Base-by-base conservation (phyloP, 257 asterid genomes). In the Solanum lignicaule region DNA sequence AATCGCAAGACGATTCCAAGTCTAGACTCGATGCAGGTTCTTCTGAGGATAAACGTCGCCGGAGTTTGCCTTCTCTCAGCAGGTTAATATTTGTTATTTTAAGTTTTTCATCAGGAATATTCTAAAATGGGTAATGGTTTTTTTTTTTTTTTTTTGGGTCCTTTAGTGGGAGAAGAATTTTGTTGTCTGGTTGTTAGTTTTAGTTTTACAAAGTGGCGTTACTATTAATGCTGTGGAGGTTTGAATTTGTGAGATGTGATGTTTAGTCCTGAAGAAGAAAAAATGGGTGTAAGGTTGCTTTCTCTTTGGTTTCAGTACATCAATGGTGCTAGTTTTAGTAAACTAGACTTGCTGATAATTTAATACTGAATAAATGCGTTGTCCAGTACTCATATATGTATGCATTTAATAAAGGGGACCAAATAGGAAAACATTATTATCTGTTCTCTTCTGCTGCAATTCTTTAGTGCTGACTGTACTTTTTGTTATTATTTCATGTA, bases 51-150 rank as follows among this genome's bases (percentile, higher is more conserved):
- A 92, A 86, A 87, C 92, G 93, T 25, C 95, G 92, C 39, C 90
- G 97, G 86, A 95, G 89, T 73, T 29, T 89, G 15, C 96, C 95
- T 55, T 89, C 95, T 25, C 90, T 96, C n/a, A 93, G 89, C 89
- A 94, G 96, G 99, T 96, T 55, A 72, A 14, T 6, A 8, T 58
- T 33, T 69, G n/a, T 25, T 78, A 87, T 48, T 86, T 69, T 41
- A 13, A 38, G 55, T 39, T 62, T 65, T 21, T 16, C 21, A n/a
- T 65, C 31, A 65, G 16, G 72, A 65, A 10, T 65, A n/a, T 65
- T 65, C 32, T 11, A 5, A n/a, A n/a, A 65, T n/a, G 32, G 72
- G 3, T n/a, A 23, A 10, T 25, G 71, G 31, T 62, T 65, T n/a
- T 65, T 58, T 58, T 21, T 55, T 1, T 55, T 9, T n/a, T 65